Base-by-base conservation (phyloP, 1,284 basidiomycete species). In the Tylopilus sp. region DNA sequence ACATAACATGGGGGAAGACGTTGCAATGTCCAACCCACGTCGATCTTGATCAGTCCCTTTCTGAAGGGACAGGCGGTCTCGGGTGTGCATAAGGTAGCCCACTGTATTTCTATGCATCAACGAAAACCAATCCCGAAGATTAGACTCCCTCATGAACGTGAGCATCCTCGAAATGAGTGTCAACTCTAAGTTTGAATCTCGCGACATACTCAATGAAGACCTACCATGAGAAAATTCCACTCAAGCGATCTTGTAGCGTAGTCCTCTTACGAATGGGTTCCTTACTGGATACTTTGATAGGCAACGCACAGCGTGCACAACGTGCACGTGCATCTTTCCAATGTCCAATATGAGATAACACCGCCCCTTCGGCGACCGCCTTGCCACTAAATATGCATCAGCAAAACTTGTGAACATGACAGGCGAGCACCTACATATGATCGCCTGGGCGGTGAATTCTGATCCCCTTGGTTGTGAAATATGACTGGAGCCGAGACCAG, bases 401-500 rank as follows among this genome's bases (percentile, higher is more conserved):
- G 20, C 76, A 10, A 39, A 24, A 15, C 2, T 4, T 6, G 22
- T 8, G 22, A 28, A 9, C 31, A 28, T 5, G 19, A 9, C 17
- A 42, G 29, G 17, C 25, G 36, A 31, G 9, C 5, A 42, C 58
- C 10, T 8, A 60, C 58, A 57, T 42, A 15, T 49, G 62, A 26
- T 63, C 61, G 31, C 73, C 68, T 0, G 73, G 70, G 6, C 72
- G 66, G 31, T 44, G 59, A 20, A 71, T 48, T 1, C 48, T 50
- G 6, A 73, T 36, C 3, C 62, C 60, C 17, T 52, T 54, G 5
- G 40, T 45, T 17, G 58, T 44, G 29, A 78, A 56, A 25, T 62
- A 50, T 5, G 59, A 53, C 37, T 67, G 66, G 4, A 79, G 68
- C 19, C 61, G 61, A 15, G 58, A 54, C 59, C 70, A 76, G 1